Conservation (phyloP, 306 rosid genomes). For the Castanospermum australe region DNA sequence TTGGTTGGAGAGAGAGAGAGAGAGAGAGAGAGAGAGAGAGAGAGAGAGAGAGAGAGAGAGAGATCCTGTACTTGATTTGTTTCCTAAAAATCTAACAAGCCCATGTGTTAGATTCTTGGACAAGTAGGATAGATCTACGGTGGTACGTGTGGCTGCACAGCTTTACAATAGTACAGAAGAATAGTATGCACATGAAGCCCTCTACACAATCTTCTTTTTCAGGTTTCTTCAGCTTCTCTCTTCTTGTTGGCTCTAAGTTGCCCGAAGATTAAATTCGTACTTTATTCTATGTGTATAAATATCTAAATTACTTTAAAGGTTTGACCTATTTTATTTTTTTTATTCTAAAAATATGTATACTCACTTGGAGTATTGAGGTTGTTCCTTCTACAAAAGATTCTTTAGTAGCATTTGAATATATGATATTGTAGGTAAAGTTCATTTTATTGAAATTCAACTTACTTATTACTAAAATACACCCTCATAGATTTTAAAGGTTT, state of each 20-base stretch:
- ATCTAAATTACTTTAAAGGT: too few relatives aligned
- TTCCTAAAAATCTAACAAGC: conserved; percentile 30
- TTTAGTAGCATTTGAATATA: too few relatives aligned
- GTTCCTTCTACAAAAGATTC: too few relatives aligned
- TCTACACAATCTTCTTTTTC: background rate
- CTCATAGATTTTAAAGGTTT: too few relatives aligned
- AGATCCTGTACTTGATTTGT: conserved; percentile 44
- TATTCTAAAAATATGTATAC: too few relatives aligned
- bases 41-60: conserved; percentile 34
- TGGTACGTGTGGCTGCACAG: conserved; percentile 21
- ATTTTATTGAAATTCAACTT: too few relatives aligned
- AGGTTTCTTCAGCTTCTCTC: conserved; percentile 16
- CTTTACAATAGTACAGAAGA: conserved; percentile 38
- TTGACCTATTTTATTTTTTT: too few relatives aligned
- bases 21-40: conserved; percentile 45
- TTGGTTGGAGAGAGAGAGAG: conserved; percentile 31
- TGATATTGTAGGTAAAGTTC: too few relatives aligned
- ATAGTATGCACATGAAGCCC: conserved; percentile 47
- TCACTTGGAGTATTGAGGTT: too few relatives aligned
- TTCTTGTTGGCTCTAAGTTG: background rate
- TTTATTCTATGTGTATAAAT: background rate
- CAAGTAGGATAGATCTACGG: conserved; percentile 26
- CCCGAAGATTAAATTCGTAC: background rate
- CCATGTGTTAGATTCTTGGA: conserved; percentile 66
- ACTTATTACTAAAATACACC: too few relatives aligned